Evolutionary conservation across 78 protist genomes (phyloP).

Genomic region (Pigoraptor vietnamica): DNA sequence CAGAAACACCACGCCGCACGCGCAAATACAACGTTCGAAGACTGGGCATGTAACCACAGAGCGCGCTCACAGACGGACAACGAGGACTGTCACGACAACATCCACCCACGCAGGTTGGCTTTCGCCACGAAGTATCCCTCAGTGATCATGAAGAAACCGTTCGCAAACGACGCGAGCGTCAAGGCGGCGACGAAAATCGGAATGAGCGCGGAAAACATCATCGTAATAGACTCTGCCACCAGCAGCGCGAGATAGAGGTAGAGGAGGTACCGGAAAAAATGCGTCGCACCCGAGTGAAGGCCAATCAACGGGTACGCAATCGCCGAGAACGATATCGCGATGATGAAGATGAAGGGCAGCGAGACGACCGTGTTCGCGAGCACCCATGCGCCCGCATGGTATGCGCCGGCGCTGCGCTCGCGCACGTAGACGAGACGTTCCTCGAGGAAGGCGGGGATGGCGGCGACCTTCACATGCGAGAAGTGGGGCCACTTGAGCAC

Average conservation of each 20-base stretch:
- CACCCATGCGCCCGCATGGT: slow-evolving; percentile 3
- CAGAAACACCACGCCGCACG: too few species aligned
- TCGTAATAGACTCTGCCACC: neutral
- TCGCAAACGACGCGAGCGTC: neutral
- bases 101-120: too few species aligned
- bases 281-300: slow-evolving; percentile 21
- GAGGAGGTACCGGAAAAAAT: neutral
- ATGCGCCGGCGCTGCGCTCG: slow-evolving; percentile 12
- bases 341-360: slow-evolving; percentile 17
- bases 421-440: slow-evolving; percentile 3
- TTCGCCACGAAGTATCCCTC: neutral
- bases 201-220: neutral
- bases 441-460: slow-evolving; percentile 29
- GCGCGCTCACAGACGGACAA: too few species aligned
- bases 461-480: neutral
- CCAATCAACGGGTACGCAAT: neutral
- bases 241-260: neutral
- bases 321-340: neutral
- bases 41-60: too few species aligned
- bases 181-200: neutral
- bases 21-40: too few species aligned
- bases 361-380: slow-evolving; percentile 16
- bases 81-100: too few species aligned
- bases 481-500: neutral
- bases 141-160: neutral